Base-by-base conservation (phyloP, 225 moss, liverwort and hornwort genomes). In the Bryoerythrophyllum caledonicum region DNA sequence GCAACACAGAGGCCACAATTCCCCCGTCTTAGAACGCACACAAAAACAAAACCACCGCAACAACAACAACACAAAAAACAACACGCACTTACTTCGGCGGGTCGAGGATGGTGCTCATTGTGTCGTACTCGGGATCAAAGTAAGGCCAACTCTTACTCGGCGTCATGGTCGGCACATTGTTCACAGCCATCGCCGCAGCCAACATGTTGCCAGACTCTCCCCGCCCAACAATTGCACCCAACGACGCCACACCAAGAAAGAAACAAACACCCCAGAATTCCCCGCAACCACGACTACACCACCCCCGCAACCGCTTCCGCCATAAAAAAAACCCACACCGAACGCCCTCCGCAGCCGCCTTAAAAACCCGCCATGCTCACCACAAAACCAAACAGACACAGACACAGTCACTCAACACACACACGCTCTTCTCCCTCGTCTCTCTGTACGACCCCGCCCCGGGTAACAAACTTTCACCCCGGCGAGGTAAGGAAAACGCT, bases 51-150 rank as follows among this genome's bases (percentile, higher is more conserved):
- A 59, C 9, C 23, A 21, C 24, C 46, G 21, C 11, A 65, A 58
- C 6, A 2, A 25, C 24, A 12, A 56, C 48, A 35, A 30, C 17
- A 25, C 26, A 28, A n/a, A n/a, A n/a, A n/a, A 16, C 27, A 77
- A 60, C 27, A n/a, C 68, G 61, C 72, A 58, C 81, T 63, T 74
- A 87, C 87, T 81, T 84, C 19, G 87, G 87, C 58, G 87, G 87
- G 67, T 87, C 87, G 61, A 87, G 57, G 71, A 87, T 44, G 57
- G 87, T 67, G 76, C 84, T 87, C 81, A 87, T 84, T 17, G 81
- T 84, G 59, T 87, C 87, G 64, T 87, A 87, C 67, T 87, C 87
- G 7, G 84, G 87, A 74, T 87, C 87, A 44, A 87, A 87, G 19
- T 87, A 87, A 55, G 84, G 87, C 87, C 87, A 87, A 23, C 81